These are phyloP conservation scores for Fusarium globosum DNA, from an alignment of 2,329 filamentous ascomycete genomes.

Conservation along the genomic window DNA sequence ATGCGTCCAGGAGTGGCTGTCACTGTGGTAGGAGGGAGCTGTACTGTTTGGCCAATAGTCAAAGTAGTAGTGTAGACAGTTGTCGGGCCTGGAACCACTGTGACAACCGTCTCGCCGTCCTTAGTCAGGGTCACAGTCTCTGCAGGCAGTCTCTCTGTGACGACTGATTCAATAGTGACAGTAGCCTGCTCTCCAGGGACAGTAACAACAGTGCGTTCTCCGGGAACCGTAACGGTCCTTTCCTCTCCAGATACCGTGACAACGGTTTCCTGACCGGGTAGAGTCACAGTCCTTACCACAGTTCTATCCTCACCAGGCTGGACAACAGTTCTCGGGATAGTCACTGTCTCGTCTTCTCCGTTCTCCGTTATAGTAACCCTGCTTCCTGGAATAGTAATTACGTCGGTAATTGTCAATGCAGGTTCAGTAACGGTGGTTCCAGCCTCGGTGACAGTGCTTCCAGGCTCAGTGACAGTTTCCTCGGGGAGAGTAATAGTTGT, in stretches of 20 bases:
- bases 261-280: slow-evolving; percentile 36
- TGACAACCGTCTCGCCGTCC: slow-evolving; percentile 46
- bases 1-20: slow-evolving; percentile 47
- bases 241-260: slow-evolving; percentile 41
- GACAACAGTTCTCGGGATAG: slow-evolving; percentile 25
- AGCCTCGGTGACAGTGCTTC: slow-evolving; percentile 9
- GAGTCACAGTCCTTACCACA: slow-evolving; percentile 40
- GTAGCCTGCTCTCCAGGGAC: slow-evolving; percentile 38
- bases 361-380: slow-evolving; percentile 27
- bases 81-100: slow-evolving; percentile 43
- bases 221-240: slow-evolving; percentile 39
- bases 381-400: slow-evolving; percentile 22
- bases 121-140: slow-evolving; percentile 49
- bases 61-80: slow-evolving; percentile 48
- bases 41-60: slow-evolving; percentile 45
- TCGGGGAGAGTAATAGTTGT: slow-evolving; percentile 12
- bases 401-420: slow-evolving; percentile 24
- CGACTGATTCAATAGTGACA: slow-evolving; percentile 47
- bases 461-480: slow-evolving; percentile 9
- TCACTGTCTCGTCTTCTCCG: slow-evolving; percentile 27
- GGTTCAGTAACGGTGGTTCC: slow-evolving; percentile 21
- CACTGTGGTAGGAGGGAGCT: slow-evolving; percentile 44
- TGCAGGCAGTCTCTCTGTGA: slow-evolving; percentile 45
- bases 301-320: slow-evolving; percentile 28
- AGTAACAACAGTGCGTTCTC: slow-evolving; percentile 40